A percentile compares a stretch with the other conserved stretches of the same genome.
Conservation (phyloP, 495 filamentous ascomycete species). For the Bombardia bombarda region DNA sequence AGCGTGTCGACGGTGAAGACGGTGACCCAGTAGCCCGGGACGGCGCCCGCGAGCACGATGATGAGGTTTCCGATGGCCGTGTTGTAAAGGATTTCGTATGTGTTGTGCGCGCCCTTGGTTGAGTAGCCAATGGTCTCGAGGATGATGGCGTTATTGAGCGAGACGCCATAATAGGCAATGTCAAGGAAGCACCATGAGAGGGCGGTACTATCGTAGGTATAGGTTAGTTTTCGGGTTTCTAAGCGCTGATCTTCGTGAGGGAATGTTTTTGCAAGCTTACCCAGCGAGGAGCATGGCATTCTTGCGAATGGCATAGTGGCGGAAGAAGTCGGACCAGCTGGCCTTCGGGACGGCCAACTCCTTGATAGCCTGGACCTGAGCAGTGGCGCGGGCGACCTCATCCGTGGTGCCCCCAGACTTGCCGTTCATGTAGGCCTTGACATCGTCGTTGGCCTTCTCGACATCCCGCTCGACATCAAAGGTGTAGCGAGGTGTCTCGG, state of each 20-base stretch:
- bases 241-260: too few relatives aligned
- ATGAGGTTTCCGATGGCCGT: slow-evolving; percentile 69
- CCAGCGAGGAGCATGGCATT: slow-evolving; percentile 61
- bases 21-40: slow-evolving; percentile 72
- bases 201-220: slow-evolving; percentile 46
- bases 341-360: slow-evolving; percentile 52
- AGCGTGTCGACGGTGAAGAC: slow-evolving; percentile 61
- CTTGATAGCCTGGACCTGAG: slow-evolving; percentile 34
- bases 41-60: slow-evolving; percentile 64
- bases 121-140: slow-evolving; percentile 62
- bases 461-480: slow-evolving; percentile 73
- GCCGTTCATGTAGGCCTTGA: slow-evolving; percentile 54
- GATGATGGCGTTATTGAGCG: slow-evolving; percentile 66
- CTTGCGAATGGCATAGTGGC: slow-evolving; percentile 58
- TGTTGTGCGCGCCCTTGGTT: slow-evolving; percentile 39
- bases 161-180: slow-evolving; percentile 63
- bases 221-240: too few relatives aligned
- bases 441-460: slow-evolving; percentile 62
- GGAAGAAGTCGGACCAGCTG: slow-evolving; percentile 55
- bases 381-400: slow-evolving; percentile 47
- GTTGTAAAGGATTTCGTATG: slow-evolving; percentile 60
- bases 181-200: slow-evolving; percentile 66
- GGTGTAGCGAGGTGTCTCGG: slow-evolving; percentile 65
- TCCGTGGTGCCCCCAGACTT: slow-evolving; percentile 53
- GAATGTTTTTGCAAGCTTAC: slow-evolving; percentile 1